Evolutionary conservation across 1,284 basidiomycete genomes (phyloP).

Genomic region (Ustilago bromivora): DNA sequence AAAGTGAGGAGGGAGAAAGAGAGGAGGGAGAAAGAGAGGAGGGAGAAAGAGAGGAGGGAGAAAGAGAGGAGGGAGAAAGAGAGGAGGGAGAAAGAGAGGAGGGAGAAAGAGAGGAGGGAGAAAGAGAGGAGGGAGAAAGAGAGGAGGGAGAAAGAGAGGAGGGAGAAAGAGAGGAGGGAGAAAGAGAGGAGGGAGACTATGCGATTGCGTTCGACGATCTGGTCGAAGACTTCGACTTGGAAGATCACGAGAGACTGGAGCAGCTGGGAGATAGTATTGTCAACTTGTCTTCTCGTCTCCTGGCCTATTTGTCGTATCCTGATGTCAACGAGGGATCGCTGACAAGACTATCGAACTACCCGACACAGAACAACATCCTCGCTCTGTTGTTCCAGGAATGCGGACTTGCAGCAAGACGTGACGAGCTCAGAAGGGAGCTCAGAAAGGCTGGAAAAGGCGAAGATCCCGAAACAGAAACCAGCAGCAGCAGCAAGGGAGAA

Average conservation of each 20-base stretch:
- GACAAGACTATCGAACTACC: constrained; percentile 43
- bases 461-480: neutral
- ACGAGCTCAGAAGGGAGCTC: constrained; percentile 32
- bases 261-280: constrained; percentile 54
- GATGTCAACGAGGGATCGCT: constrained; percentile 51
- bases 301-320: constrained; percentile 43
- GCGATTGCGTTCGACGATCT: constrained; percentile 26
- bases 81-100: neutral
- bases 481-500: neutral
- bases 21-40: neutral
- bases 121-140: too few species aligned
- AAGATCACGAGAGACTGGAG: constrained; percentile 51
- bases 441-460: constrained; percentile 3
- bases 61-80: neutral
- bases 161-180: neutral
- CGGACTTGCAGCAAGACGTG: constrained; percentile 23
- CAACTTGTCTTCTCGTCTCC: constrained; percentile 50
- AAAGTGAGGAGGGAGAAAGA: neutral
- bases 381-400: constrained; percentile 47
- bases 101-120: neutral
- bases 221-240: constrained; percentile 49
- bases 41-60: neutral
- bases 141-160: neutral
- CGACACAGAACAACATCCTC: constrained; percentile 54
- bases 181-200: neutral